Base-by-base conservation (phyloP, 768 basidiomycete genomes). In the Coprinellus micaceus region DNA sequence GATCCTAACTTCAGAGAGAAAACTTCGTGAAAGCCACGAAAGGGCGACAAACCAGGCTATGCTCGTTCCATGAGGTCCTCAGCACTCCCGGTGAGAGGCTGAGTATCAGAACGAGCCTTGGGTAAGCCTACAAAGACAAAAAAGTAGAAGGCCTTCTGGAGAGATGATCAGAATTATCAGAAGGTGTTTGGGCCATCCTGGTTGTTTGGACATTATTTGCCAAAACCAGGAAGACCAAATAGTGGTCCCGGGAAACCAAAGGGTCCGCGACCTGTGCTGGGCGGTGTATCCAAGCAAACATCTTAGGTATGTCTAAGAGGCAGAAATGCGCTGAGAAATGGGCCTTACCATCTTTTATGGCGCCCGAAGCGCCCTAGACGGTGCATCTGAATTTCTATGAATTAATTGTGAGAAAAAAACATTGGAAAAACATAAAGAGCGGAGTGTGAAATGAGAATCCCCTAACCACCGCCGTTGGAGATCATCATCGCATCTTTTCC, bases 391-490 rank as follows among this genome's bases (percentile, higher is more conserved):
- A 43, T 43, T 5, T 21, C n/a, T 22, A 21, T 26, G 25, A 47
- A 47, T 13, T 26, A 22, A 26, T 10, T 47, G 45, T 44, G 45
- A 9, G 40, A 10, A 9, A 9, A 43, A 43, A 15, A 47, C 24
- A 47, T 47, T 26, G 24, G 24, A 47, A 47, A 51, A 51, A 33
- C 15, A 43, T 43, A 36, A 22, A 51, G 24, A 11, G 28, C 49
- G 49, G 49, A 51, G 49, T 30, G n/a, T 51, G 49, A 51, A 51
- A 36, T 19, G 49, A 13, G 33, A n/a, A 49, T 49, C 47, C 47
- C 47, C 47, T 51, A 36, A 51, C 49, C 49, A 51, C 49, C 29
- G 49, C 49, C 49, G n/a, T 41, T 41, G 40, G n/a, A n/a, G n/a
- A n/a, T n/a, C n/a, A 19, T 33, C 17, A 21, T 51, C 49, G 28